Evolutionary conservation across 495 filamentous ascomycete species (phyloP), one percentile per base, ranked within the genome.

Genomic region (Xylaria telfairii): DNA sequence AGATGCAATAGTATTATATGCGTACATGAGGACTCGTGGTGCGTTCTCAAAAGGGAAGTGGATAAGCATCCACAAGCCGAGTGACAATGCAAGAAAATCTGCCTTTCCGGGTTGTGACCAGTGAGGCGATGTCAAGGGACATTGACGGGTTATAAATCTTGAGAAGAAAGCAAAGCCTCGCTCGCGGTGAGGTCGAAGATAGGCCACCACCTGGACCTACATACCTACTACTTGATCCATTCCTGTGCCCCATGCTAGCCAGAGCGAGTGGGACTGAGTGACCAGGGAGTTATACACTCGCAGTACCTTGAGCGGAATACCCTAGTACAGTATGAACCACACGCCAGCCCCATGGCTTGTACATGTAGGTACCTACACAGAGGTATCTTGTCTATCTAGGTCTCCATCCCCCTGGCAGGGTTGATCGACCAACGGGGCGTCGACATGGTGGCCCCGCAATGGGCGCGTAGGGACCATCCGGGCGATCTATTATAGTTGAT

Each of bases 91-190:
- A 37, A 71, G 62, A 73, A 77, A 73, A 72, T 74, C 71, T 78
- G 74, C 73, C 71, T 76, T 78, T n/a, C 65, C 44, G 63, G 73
- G 72, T 74, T 61, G 42, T 69, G 71, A 19, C 74, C 68, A 69
- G 73, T 47, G 71, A 76, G 65, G 57, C 46, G 42, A 69, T 57
- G 49, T 60, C 37, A 34, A 60, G 47, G 70, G 70, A 67, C 67
- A 71, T 70, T 75, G 67, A 72, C 70, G 71, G 72, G 71, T 78
- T 76, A 76, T 78, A 78, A 63, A 63, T 26, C 34, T 62, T n/a
- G 19, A 8, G 26, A 32, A 70, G 66, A 75, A 67, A 69, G 65
- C 65, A 47, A 71, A 75, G 76, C 76, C 76, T 76, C 71, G 74
- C 62, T 62, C 72, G 34, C 61, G 51, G 59, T 59, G 56, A 59